phyloP scores from a whole-genome alignment of 495 filamentous ascomycete genomes.

The Penicillium verhagenii region DNA sequence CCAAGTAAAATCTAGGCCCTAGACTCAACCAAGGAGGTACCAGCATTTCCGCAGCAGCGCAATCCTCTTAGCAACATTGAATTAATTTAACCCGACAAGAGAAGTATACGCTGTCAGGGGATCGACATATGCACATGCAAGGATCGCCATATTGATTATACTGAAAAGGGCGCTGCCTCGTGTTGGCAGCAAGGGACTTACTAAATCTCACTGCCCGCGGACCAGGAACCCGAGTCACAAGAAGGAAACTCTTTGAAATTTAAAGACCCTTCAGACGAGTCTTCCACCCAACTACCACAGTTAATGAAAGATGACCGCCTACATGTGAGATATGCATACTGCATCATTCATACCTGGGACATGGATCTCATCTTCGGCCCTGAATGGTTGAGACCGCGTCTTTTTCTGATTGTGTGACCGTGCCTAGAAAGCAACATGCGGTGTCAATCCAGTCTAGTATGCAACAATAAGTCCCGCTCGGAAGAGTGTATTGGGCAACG shows the following conservation, averaged over 20 bases:
- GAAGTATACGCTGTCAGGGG: background rate
- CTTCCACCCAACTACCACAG: background rate
- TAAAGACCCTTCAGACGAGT: background rate
- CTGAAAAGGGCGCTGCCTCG: conserved; percentile 6
- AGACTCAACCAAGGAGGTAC: background rate
- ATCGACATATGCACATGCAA: conserved; percentile 9
- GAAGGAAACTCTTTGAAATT: background rate
- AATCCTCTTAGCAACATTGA: background rate
- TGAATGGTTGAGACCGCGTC: conserved; percentile 3
- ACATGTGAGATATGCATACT: conserved; percentile 25
- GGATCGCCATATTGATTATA: conserved; percentile 7
- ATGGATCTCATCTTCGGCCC: background rate
- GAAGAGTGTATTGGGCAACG: background rate
- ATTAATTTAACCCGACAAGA: background rate
- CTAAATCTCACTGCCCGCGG: background rate
- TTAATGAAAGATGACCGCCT: conserved; percentile 14
- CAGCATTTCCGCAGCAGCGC: too few relatives aligned
- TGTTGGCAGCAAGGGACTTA: conserved; percentile 15
- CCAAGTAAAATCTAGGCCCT: too few relatives aligned
- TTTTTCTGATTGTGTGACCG: conserved; percentile 3
- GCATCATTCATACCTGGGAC: conserved; percentile 6
- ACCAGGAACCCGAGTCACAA: background rate
- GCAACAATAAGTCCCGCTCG: background rate
- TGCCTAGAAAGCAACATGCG: background rate
- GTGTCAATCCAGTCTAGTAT: conserved; percentile 5